Base-by-base conservation (phyloP, 768 basidiomycete genomes). In the Kwoniella sp. region DNA sequence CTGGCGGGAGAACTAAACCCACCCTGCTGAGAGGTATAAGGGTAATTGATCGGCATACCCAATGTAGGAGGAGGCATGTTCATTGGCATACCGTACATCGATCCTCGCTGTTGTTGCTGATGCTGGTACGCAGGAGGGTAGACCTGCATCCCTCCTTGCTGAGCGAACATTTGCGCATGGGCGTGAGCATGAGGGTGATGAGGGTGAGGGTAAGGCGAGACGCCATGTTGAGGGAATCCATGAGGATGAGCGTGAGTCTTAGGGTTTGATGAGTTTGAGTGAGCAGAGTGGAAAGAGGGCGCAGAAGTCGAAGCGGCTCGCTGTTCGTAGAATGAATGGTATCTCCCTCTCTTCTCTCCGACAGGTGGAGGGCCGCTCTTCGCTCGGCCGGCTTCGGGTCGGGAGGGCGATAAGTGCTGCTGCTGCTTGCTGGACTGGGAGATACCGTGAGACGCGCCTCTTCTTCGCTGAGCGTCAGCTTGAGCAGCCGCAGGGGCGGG, bases 311-410 rank as follows among this genome's bases (percentile, higher is more conserved):
- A 57, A 10, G 26, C 56, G 13, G 56, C 56, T 24, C 48, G 22
- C 27, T 64, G 46, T 36, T 71, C 70, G 52, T 71, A 71, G 62
- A 71, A 71, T 8, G 67, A 68, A 10, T 50, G 58, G 25, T 54
- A 64, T n/a, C 63, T 57, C 10, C 40, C 40, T 30, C 50, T 50
- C 33, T 54, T 29, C 52, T 47, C 40, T 17, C 29, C 22, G 15
- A 48, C 47, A 21, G 24, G 56, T 21, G 33, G 24, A 21, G 54
- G 54, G 30, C 33, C 54, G 21, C 27, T 36, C 24, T 30, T 62
- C 9, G 60, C 9, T 56, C 60, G 25, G 22, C 9, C 26, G 13
- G 24, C 48, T 1, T 62, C 53, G 19, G 60, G 60, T 48, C 60
- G 19, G 3, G 40, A 12, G 17, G 27, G 59, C 5, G 50, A 52